Evolutionary conservation across 2,329 filamentous ascomycete species (phyloP).

Genomic region (Verticillium tricorpus): DNA sequence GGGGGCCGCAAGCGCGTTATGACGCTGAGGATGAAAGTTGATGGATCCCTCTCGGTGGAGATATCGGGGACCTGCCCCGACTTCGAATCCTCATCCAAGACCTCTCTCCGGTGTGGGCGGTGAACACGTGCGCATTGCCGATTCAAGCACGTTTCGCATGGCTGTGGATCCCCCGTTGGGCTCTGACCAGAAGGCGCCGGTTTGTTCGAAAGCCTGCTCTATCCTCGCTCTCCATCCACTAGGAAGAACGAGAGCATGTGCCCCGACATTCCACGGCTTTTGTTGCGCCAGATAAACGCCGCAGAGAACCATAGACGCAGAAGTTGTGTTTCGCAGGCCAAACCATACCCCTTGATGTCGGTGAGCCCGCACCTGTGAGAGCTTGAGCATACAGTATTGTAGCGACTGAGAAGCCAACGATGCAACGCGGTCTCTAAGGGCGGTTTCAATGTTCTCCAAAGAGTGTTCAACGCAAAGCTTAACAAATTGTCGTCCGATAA

Average conservation of each 20-base stretch:
- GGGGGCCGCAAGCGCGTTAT: no score
- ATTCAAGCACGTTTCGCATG: background rate
- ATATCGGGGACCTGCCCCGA: no score
- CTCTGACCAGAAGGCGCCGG: background rate
- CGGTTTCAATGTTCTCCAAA: background rate
- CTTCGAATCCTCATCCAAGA: no score
- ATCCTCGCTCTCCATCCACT: background rate
- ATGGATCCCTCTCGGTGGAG: no score
- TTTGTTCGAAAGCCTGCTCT: background rate
- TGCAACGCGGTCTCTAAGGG: background rate
- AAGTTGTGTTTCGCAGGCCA: background rate
- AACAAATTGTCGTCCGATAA: constrained; percentile 9
- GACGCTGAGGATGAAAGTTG: no score
- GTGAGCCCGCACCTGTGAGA: background rate
- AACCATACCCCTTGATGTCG: background rate
- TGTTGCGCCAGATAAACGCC: background rate
- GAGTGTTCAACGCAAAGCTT: constrained; percentile 8
- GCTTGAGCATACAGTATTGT: constrained; percentile 7
- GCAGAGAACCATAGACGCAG: background rate
- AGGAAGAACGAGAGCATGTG: background rate
- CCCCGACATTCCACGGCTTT: background rate
- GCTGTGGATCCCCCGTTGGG: background rate
- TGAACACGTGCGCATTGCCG: background rate
- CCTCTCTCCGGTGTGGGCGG: no score
- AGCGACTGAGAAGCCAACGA: constrained; percentile 7